phyloP scores from a whole-genome alignment of 257 asterid genomes.

The Anisodus tanguticus region DNA sequence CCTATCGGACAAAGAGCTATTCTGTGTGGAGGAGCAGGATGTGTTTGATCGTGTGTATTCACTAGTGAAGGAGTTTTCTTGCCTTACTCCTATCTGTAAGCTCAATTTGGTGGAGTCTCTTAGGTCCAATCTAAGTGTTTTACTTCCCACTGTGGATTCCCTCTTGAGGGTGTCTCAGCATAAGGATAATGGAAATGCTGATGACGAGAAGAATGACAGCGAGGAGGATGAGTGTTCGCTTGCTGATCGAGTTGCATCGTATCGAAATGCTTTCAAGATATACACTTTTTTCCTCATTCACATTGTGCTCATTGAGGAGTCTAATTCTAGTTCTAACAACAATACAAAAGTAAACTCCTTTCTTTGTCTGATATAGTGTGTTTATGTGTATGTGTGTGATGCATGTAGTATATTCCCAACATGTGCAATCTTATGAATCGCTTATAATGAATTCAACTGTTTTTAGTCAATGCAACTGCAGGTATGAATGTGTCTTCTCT shows the following conservation, averaged over 20 bases:
- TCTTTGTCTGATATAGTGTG: slow-evolving; percentile 11
- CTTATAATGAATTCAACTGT: not conserved
- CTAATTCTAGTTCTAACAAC: slow-evolving; percentile 46
- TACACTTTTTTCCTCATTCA: slow-evolving; percentile 87
- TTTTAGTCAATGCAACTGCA: not conserved
- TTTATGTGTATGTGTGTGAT: not conserved
- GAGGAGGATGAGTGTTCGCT: slow-evolving; percentile 48
- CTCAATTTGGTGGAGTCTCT: slow-evolving; percentile 79
- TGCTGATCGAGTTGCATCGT: slow-evolving; percentile 69
- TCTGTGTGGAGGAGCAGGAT: slow-evolving; percentile 90
- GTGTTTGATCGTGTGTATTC: slow-evolving; percentile 82
- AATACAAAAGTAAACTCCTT: slow-evolving; percentile 56
- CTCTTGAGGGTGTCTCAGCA: slow-evolving; percentile 46
- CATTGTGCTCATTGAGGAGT: slow-evolving; percentile 71
- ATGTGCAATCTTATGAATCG: not conserved
- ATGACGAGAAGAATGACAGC: slow-evolving; percentile 44
- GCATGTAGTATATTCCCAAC: not conserved
- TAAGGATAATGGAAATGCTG: slow-evolving; percentile 45
- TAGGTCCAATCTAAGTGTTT: slow-evolving; percentile 89
- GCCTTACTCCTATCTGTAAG: slow-evolving; percentile 64
- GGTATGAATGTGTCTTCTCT: slow-evolving; percentile 7
- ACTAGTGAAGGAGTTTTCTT: slow-evolving; percentile 71
- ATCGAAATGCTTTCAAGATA: slow-evolving; percentile 86
- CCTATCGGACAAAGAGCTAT: slow-evolving; percentile 84
- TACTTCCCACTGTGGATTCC: slow-evolving; percentile 83